Conservation (phyloP, 768 basidiomycete species). For the Glaciozyma martinii region DNA sequence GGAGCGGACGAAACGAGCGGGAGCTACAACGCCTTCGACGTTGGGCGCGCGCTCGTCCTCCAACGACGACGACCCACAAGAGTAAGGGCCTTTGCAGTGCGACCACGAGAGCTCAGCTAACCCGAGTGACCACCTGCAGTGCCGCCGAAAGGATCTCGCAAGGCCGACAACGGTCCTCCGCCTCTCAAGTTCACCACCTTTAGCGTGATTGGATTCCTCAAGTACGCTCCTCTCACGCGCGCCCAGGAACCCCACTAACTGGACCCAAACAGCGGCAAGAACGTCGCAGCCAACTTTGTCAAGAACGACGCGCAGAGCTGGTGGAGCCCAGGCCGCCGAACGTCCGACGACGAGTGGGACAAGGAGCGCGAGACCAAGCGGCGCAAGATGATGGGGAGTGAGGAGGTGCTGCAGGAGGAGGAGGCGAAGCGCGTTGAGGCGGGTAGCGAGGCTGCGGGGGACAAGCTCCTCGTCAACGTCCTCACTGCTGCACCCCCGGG, state of each 20-base stretch:
- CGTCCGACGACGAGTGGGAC: constrained; percentile 13
- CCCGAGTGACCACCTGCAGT: too few species aligned
- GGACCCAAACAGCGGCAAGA: constrained; percentile 22
- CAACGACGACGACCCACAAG: too few species aligned
- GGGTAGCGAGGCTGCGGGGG: neutral
- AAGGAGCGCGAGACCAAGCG: constrained; percentile 20
- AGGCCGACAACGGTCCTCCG: too few species aligned
- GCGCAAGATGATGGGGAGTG: constrained; percentile 19
- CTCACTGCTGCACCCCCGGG: neutral
- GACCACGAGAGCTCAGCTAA: too few species aligned
- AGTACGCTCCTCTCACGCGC: neutral
- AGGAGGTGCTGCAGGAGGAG: constrained; percentile 7
- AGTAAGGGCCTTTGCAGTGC: too few species aligned
- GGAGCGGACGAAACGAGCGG: too few species aligned
- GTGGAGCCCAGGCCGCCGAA: constrained; percentile 9
- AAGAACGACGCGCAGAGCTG: constrained; percentile 27
- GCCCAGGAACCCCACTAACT: neutral
- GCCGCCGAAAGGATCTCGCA: too few species aligned
- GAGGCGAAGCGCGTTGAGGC: neutral
- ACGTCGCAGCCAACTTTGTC: constrained; percentile 26
- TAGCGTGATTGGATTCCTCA: constrained; percentile 29
- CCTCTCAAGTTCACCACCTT: constrained; percentile 3
- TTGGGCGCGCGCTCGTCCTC: too few species aligned
- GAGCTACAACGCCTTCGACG: too few species aligned
- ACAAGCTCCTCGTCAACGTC: constrained; percentile 1